Evolutionary conservation across 2,329 filamentous ascomycete genomes (phyloP).

Genomic region (Mycocentrospora acerina): DNA sequence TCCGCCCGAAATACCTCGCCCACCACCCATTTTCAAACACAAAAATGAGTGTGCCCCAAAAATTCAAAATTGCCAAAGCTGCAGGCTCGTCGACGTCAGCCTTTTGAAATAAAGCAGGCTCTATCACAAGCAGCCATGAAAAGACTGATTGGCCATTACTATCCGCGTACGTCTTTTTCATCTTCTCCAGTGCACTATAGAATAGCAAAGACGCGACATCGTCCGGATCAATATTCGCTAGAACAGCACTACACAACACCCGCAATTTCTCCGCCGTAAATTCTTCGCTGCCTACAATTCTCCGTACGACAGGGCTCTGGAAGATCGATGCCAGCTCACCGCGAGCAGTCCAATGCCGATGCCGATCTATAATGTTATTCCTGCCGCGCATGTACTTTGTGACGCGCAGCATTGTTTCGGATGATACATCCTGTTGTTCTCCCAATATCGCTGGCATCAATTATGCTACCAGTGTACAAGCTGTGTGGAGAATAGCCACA

Average conservation of each 20-base stretch:
- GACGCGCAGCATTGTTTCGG: constrained; percentile 2
- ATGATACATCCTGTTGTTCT: not conserved
- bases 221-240: constrained; percentile 1
- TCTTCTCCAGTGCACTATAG: constrained; percentile 1
- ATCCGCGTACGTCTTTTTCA: constrained; percentile 2
- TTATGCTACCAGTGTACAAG: not conserved
- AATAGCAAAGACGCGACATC: not conserved
- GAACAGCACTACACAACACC: not conserved
- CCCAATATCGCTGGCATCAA: not conserved
- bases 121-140: constrained; percentile 1
- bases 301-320: not conserved
- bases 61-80: constrained; percentile 1
- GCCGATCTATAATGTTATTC: not conserved
- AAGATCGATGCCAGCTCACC: constrained; percentile 1
- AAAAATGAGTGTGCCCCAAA: constrained; percentile 2
- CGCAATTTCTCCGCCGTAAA: constrained; percentile 1
- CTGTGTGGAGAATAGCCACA: not conserved
- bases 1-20: constrained; percentile 1
- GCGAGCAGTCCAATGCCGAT: not conserved
- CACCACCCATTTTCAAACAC: constrained; percentile 3
- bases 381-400: constrained; percentile 1
- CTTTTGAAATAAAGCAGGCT: constrained; percentile 1
- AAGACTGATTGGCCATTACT: constrained; percentile 2
- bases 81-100: not conserved
- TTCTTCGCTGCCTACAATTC: not conserved